A percentile compares a stretch with the other conserved stretches of the same genome.
phyloP scores from a whole-genome alignment of 495 filamentous ascomycete genomes.

The Aspergillus hancockii region DNA sequence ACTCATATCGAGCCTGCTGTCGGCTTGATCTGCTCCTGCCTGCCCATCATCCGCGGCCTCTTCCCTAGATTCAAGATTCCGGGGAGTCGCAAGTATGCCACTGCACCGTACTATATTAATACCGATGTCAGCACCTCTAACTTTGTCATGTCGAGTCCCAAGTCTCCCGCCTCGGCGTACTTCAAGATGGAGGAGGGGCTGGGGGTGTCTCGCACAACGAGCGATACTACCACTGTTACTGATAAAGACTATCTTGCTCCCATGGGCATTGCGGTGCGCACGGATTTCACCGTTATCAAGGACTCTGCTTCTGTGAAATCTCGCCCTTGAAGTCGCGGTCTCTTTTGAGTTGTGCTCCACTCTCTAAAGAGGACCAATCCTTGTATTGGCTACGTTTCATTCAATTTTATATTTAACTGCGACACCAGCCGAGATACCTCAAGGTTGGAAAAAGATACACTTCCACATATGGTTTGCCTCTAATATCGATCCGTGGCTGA shows the following conservation, averaged over 20 bases:
- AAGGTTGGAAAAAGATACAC: neutral
- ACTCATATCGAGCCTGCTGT: slow-evolving; percentile 58
- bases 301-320: slow-evolving; percentile 13
- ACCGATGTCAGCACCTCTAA: slow-evolving; percentile 32
- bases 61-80: slow-evolving; percentile 40
- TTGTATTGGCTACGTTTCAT: too few relatives aligned
- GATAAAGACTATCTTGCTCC: slow-evolving; percentile 15
- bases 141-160: slow-evolving; percentile 27
- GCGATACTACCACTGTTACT: slow-evolving; percentile 1
- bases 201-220: slow-evolving; percentile 12
- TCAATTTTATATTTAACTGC: too few relatives aligned
- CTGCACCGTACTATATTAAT: slow-evolving; percentile 31
- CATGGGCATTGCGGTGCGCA: slow-evolving; percentile 33
- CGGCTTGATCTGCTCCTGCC: slow-evolving; percentile 57
- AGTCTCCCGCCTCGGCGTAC: slow-evolving; percentile 32
- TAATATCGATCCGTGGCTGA: neutral
- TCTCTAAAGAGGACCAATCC: too few relatives aligned
- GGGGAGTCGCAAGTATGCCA: slow-evolving; percentile 24
- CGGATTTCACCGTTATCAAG: slow-evolving; percentile 22
- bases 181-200: slow-evolving; percentile 33
- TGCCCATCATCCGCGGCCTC: slow-evolving; percentile 58
- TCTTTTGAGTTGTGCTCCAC: neutral
- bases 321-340: slow-evolving; percentile 4
- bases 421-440: too few relatives aligned
- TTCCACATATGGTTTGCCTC: neutral